Evolutionary conservation across 2,329 filamentous ascomycete species (phyloP).

Genomic region (Colletotrichum lini): DNA sequence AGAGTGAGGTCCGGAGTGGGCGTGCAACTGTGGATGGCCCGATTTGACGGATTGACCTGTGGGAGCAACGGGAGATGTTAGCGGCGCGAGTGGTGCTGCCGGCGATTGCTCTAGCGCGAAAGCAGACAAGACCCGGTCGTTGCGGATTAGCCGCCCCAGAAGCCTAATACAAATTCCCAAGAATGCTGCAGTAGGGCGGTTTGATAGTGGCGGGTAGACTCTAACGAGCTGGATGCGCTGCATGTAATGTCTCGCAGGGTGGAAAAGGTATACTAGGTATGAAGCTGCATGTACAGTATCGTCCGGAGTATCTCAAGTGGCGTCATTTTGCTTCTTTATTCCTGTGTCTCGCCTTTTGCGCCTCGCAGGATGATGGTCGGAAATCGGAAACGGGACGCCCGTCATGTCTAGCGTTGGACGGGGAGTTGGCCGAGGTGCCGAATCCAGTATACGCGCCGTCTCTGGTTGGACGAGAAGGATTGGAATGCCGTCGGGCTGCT

Average conservation of each 20-base stretch:
- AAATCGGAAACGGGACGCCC: conserved; percentile 9
- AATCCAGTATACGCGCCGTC: conserved; percentile 19
- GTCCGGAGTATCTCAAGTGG: conserved; percentile 19
- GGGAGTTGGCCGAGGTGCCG: conserved; percentile 33
- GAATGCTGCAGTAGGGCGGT: conserved; percentile 32
- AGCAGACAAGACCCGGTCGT: conserved; percentile 30
- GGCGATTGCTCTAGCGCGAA: conserved; percentile 39
- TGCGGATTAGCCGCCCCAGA: conserved; percentile 39
- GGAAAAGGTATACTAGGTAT: conserved; percentile 2
- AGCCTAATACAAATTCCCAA: conserved; percentile 32
- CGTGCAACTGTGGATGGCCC: conserved; percentile 23
- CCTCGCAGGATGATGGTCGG: conserved; percentile 11
- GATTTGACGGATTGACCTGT: conserved; percentile 34
- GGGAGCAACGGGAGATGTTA: conserved; percentile 28
- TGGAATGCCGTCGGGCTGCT: conserved; percentile 18
- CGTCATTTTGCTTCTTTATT: not conserved
- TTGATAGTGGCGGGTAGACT: conserved; percentile 27
- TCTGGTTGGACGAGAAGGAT: conserved; percentile 32
- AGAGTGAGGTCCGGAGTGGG: not conserved
- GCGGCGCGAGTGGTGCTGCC: conserved; percentile 32
- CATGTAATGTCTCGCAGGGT: not conserved
- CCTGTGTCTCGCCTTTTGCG: not conserved
- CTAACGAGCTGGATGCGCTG: not conserved
- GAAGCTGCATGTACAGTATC: conserved; percentile 14
- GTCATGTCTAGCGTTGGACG: conserved; percentile 19